A percentile compares a stretch with the other conserved stretches of the same genome.
Conservation (phyloP, 371 early-diverging fungal species). For the Rhizomucor pusillus region DNA sequence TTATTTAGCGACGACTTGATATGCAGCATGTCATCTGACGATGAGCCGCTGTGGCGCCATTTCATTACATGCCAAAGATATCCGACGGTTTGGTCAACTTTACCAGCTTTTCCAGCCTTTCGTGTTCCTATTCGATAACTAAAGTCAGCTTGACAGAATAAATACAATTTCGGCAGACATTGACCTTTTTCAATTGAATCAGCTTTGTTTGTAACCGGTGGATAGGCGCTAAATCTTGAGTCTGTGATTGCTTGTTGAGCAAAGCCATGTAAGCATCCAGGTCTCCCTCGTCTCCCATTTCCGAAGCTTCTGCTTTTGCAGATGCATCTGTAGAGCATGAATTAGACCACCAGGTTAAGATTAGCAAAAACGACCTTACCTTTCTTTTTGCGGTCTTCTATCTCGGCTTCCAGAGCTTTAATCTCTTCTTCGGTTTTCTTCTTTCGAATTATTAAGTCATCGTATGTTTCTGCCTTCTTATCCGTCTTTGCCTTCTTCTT, state of each 20-base stretch:
- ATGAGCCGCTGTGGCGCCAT: background rate
- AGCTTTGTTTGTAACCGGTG: conserved; percentile 44
- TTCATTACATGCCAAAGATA: conserved; percentile 4
- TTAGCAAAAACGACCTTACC: conserved; percentile 10
- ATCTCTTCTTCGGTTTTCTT: conserved; percentile 23
- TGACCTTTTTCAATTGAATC: conserved; percentile 48
- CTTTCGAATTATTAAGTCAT: conserved; percentile 52
- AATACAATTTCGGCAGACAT: too few relatives aligned
- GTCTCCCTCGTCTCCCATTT: conserved; percentile 51
- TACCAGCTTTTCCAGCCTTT: conserved; percentile 51
- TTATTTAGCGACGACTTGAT: conserved; percentile 19
- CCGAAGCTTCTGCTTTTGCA: conserved; percentile 11
- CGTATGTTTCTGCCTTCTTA: conserved; percentile 62
- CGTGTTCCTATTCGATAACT: conserved; percentile 38
- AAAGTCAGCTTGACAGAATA: too few relatives aligned
- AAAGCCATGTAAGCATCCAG: conserved; percentile 62
- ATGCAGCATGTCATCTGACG: background rate
- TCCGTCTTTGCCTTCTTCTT: conserved; percentile 39
- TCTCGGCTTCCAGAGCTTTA: conserved; percentile 22
- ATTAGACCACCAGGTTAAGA: background rate
- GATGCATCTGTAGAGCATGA: conserved; percentile 14
- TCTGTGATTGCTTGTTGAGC: conserved; percentile 16
- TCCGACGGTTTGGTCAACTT: conserved; percentile 55
- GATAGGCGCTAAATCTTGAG: conserved; percentile 24
- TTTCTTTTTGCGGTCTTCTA: conserved; percentile 28